These are phyloP conservation scores for Pueraria montana DNA, from an alignment of 306 rosid genomes.

Conservation along the genomic window DNA sequence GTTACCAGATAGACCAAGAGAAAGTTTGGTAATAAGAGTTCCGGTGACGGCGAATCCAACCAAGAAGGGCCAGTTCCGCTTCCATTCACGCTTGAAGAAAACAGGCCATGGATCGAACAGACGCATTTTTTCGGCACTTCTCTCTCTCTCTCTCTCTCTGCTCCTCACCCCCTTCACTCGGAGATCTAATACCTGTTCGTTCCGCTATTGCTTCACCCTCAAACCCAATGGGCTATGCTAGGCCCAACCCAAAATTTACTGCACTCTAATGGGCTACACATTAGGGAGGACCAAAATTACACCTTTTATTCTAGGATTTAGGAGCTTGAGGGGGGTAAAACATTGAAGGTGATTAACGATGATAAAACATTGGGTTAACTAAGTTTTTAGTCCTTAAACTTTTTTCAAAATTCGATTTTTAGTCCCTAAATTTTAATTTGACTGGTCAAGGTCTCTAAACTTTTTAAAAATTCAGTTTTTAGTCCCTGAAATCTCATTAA, in stretches of 20 bases:
- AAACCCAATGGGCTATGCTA: neutral
- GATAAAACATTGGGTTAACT: too few relatives aligned
- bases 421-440: too few relatives aligned
- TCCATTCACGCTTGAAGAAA: conserved; percentile 93
- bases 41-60: conserved; percentile 90
- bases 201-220: neutral
- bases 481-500: too few relatives aligned
- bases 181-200: neutral
- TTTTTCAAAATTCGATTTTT: too few relatives aligned
- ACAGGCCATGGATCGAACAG: conserved; percentile 89
- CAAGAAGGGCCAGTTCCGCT: conserved; percentile 87
- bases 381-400: too few relatives aligned
- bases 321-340: neutral
- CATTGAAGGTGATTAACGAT: neutral
- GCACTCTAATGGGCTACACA: neutral
- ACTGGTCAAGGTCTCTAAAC: too few relatives aligned
- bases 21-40: conserved; percentile 69
- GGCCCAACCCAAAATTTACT: neutral
- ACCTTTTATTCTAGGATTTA: neutral
- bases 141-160: neutral
- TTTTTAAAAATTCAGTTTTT: too few relatives aligned
- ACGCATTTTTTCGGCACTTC: neutral
- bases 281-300: neutral
- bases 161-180: neutral
- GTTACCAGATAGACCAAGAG: conserved; percentile 77